Evolutionary conservation across 495 filamentous ascomycete species (phyloP).

Genomic region (Penicillium turbatum): DNA sequence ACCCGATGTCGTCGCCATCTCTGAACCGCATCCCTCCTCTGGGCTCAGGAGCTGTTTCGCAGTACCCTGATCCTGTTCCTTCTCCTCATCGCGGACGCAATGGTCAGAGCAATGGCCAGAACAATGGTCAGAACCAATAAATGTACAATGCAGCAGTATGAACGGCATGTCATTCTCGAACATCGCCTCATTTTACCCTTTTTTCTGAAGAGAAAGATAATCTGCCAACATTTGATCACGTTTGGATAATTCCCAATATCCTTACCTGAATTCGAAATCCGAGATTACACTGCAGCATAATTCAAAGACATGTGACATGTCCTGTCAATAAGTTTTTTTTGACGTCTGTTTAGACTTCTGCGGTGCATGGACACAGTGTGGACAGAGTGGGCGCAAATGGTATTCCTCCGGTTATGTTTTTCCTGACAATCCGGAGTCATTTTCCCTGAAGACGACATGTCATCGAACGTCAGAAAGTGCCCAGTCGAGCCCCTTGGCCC

Average conservation of each 20-base stretch:
- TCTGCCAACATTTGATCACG: background rate
- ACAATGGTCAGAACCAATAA: constrained; percentile 12
- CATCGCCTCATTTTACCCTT: background rate
- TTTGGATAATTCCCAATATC: background rate
- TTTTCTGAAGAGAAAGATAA: background rate
- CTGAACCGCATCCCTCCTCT: constrained; percentile 38
- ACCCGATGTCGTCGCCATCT: constrained; percentile 36
- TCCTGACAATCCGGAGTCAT: constrained; percentile 9
- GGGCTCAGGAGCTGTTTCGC: constrained; percentile 27
- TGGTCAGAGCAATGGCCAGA: background rate
- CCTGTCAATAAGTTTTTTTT: background rate
- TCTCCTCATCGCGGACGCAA: constrained; percentile 23
- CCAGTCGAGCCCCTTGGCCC: background rate
- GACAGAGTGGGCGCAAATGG: constrained; percentile 13
- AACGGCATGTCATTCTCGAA: background rate
- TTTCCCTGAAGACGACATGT: background rate
- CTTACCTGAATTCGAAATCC: background rate
- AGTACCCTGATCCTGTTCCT: constrained; percentile 26
- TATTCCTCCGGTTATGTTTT: constrained; percentile 14
- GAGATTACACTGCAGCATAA: background rate
- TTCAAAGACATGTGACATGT: background rate
- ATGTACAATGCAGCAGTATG: background rate
- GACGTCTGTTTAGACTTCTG: constrained; percentile 16
- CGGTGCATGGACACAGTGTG: background rate
- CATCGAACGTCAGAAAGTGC: background rate